Evolutionary conservation across 1,139 yeast species (phyloP), one percentile per base, ranked within the genome.

Genomic region (Blastobotrys proliferans): DNA sequence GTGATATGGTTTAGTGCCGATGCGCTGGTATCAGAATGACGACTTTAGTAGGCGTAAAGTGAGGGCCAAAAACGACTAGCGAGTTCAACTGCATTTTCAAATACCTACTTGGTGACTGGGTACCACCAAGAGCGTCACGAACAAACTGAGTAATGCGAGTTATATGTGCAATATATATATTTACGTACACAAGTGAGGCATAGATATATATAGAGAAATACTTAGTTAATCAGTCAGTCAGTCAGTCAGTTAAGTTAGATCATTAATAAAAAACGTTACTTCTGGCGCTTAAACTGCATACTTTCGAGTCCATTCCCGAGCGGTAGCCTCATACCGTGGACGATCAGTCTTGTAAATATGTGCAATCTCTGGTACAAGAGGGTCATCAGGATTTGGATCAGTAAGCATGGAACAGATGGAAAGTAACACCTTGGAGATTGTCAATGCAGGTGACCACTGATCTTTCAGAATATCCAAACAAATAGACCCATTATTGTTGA

Each of bases 361-460:
- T 49, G 98, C 98, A 60, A 92, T 92, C 70, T 92, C 98, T 21
- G 97, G 97, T 38, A 92, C 99, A 64, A 94, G 79, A 48, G 98
- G 98, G 73, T 92, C 98, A 67, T 92, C 98, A 25, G 98, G 98
- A 63, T 92, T 92, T 44, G 98, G 97, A 67, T 92, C 97, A 35
- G 97, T 92, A 63, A 86, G 76, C 68, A 87, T 74, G 21, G 95
- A 87, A 64, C 95, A 86, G 62, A 87, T 86, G 41, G 95, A 85
- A 58, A 87, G 74, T 58, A 87, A 76, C 40, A 87, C 94, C 72
- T 87, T 87, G 28, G 95, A 85, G 56, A 87, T 83, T 48, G 95
- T 85, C 59, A 85, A 73, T 31, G 94, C 95, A 30, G 95, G 94
- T 28, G 94, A 84, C 94, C 94, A 84, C 66, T 84, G 90, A 61